These are phyloP conservation scores for Tolypocladium amazonense DNA, from an alignment of 2,329 filamentous ascomycete genomes.

Conservation along the genomic window DNA sequence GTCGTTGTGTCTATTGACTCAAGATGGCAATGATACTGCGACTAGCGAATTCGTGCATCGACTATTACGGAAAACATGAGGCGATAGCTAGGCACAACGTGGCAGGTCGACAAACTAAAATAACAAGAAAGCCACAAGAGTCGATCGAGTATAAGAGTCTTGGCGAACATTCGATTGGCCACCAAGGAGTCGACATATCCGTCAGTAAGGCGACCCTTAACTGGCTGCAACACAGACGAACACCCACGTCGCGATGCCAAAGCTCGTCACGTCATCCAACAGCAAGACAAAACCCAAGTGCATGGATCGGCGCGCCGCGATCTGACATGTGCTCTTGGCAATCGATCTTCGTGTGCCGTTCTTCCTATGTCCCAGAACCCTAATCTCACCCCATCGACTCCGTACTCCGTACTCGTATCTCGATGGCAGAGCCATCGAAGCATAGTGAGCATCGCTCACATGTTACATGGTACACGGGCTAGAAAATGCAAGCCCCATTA, in stretches of 20 bases:
- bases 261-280: not conserved
- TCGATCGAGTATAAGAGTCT: no score
- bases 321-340: not conserved
- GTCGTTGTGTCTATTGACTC: not conserved
- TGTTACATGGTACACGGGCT: not conserved
- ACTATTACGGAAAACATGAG: no score
- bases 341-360: not conserved
- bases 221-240: not conserved
- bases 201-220: not conserved
- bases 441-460: not conserved
- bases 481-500: not conserved
- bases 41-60: not conserved
- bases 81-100: not conserved
- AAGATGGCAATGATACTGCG: not conserved
- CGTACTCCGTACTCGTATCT: no score
- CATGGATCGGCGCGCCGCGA: not conserved
- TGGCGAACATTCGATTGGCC: no score
- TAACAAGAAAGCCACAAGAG: no score
- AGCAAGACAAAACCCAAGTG: not conserved
- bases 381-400: not conserved
- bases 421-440: not conserved
- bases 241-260: no score
- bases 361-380: not conserved
- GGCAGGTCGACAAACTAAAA: no score
- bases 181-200: no score